Base-by-base conservation (phyloP, 148 eudicot species). In the Chenopodium suecicum region DNA sequence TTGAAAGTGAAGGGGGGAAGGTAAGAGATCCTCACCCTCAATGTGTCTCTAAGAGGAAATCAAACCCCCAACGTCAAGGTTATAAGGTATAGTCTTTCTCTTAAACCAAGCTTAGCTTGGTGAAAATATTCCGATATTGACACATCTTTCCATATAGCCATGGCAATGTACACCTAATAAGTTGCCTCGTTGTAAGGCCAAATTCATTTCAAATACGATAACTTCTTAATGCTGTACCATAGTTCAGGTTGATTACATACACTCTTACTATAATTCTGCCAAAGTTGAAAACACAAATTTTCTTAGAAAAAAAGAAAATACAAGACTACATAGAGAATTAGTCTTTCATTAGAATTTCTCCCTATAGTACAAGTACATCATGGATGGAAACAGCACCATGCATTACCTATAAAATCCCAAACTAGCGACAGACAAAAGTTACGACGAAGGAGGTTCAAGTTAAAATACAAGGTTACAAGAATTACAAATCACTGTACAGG, bases 401-500 rank as follows among this genome's bases (percentile, higher is more conserved):
- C 22, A 14, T 23, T 62, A 60, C 69, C 69, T 60, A 63, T 62
- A 76, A 64, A 58, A 19, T 54, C 67, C 10, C 67, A 62, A 62
- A 62, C 31, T 31, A 70, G 20, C 48, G 46, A 60, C 17, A 32
- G n/a, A 32, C 10, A 3, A 29, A 74, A 20, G 23, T 56, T 14
- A 29, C 41, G 9, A 9, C 5, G 20, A 22, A 56, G 50, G 22
- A 58, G 19, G 64, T 75, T 76, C 48, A 41, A 58, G 67, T 56
- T 29, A 76, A 22, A 76, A 58, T 9, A 46, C 48, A 48, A 48
- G 46, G n/a, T 32, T 37, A 69, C 73, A 31, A 68, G 81, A 67
- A 79, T 50, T 32, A 83, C 82, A 78, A 74, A 65, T 73, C 82
- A 79, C 85, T 83, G 85, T 80, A 83, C 85, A 83, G 79, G 83